These are phyloP conservation scores for Epichloe gansuensis DNA, from an alignment of 2,329 filamentous ascomycete species.

Conservation along the genomic window DNA sequence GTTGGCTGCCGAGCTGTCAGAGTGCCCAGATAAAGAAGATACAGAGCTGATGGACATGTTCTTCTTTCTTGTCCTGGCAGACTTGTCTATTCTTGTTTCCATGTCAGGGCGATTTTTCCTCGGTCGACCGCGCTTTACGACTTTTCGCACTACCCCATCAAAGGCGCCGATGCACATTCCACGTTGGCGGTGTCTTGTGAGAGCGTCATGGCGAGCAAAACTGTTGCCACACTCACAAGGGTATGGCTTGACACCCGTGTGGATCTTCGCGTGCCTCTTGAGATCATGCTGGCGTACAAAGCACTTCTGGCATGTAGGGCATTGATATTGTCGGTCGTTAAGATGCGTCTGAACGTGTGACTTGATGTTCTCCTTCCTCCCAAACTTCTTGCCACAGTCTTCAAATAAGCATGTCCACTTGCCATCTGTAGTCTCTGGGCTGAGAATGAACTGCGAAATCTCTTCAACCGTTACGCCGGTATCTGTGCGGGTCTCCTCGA, in stretches of 20 bases:
- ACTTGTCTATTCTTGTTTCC: constrained; percentile 44
- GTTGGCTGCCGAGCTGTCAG: constrained; percentile 41
- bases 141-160: constrained; percentile 56
- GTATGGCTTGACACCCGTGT: constrained; percentile 91
- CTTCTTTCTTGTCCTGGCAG: constrained; percentile 44
- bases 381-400: constrained; percentile 79
- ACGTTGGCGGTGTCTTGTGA: constrained; percentile 86
- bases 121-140: constrained; percentile 51
- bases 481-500: constrained; percentile 54
- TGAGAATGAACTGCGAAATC: constrained; percentile 61
- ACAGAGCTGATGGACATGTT: constrained; percentile 34
- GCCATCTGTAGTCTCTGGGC: constrained; percentile 58
- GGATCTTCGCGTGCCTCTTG: constrained; percentile 94
- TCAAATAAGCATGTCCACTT: constrained; percentile 71
- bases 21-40: constrained; percentile 44
- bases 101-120: constrained; percentile 48
- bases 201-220: constrained; percentile 88
- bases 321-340: constrained; percentile 89
- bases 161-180: constrained; percentile 96
- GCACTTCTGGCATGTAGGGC: constrained; percentile 85
- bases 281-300: constrained; percentile 96
- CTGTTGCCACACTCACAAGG: constrained; percentile 88
- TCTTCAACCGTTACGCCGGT: constrained; percentile 84
- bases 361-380: constrained; percentile 98
- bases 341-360: constrained; percentile 97